These are phyloP conservation scores for Suillus subalutaceus DNA, from an alignment of 768 basidiomycete species.

Conservation along the genomic window DNA sequence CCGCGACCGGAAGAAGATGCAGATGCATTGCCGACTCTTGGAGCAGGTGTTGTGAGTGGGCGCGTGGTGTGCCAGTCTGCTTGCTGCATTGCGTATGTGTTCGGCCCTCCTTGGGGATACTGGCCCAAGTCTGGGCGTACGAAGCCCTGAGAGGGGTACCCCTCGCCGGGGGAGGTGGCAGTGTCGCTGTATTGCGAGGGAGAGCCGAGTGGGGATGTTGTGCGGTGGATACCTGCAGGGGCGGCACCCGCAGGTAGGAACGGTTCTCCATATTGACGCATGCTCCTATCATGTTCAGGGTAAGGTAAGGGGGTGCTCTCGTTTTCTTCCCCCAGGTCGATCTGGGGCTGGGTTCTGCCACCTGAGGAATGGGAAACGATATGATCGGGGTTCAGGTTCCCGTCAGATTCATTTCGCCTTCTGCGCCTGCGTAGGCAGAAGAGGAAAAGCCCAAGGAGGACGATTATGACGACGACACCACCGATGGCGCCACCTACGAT, in stretches of 20 bases:
- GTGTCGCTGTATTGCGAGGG: conserved; percentile 12
- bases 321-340: conserved; percentile 36
- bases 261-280: conserved; percentile 25
- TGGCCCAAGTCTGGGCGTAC: not conserved
- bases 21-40: not conserved
- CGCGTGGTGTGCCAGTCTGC: conserved; percentile 24
- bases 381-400: conserved; percentile 51
- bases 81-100: conserved; percentile 18
- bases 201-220: conserved; percentile 11
- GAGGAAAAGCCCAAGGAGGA: conserved; percentile 30
- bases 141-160: conserved; percentile 14
- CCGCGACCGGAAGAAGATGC: not conserved
- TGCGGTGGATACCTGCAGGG: not conserved
- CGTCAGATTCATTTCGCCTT: conserved; percentile 44
- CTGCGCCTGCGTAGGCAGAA: conserved; percentile 30
- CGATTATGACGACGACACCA: conserved; percentile 38
- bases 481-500: conserved; percentile 57
- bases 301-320: conserved; percentile 17
- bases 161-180: conserved; percentile 11
- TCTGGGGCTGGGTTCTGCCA: conserved; percentile 27
- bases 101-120: not conserved
- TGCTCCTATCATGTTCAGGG: conserved; percentile 18
- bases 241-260: conserved; percentile 11
- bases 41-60: conserved; percentile 22
- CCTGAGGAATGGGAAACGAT: conserved; percentile 33